Evolutionary conservation across 345 rosid genomes (phyloP), one percentile per base, ranked within the genome.

Genomic region (Viola odorata): DNA sequence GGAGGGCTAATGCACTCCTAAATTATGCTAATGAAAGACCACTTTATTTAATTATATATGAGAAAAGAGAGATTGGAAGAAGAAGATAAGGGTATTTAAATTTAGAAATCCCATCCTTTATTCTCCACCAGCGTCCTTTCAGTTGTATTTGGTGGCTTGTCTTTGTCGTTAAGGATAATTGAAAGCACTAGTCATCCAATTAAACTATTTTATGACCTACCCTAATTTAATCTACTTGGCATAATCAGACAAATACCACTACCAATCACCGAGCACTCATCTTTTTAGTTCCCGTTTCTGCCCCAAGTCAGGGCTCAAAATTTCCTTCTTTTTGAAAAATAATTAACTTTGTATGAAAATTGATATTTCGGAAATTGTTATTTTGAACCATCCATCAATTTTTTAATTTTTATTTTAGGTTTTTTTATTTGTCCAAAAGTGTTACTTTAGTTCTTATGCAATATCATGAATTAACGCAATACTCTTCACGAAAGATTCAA

Each of bases 81-180:
- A 11, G 11, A 17, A n/a, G 32, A 65, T 12, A 61, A 44, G 23
- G 12, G 11, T 56, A 62, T 45, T 45, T 13, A 41, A 47, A 23
- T 23, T 23, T 23, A 23, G 2, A 59, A 61, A 48, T 38, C 32
- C 36, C 37, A 32, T 57, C 53, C 81, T 82, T 79, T 80, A 73
- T 70, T 71, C 81, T 63, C 84, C 82, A 80, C 81, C 73, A 71
- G n/a, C 42, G 79, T 80, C 82, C 48, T 63, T 39, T 62, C 72
- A 69, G 57, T 62, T 73, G 82, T 53, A 69, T 72, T 78, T 68
- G 83, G 81, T 78, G 71, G 62, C 63, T 65, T 55, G 80, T 78
- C 85, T 41, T 75, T 81, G 80, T 81, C 85, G 39, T 62, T 54
- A 59, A 39, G 78, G 71, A 67, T 77, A 69, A 72, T 67, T 72